phyloP scores from a whole-genome alignment of 1,139 yeast genomes.

The Yamadazyma siamensis region DNA sequence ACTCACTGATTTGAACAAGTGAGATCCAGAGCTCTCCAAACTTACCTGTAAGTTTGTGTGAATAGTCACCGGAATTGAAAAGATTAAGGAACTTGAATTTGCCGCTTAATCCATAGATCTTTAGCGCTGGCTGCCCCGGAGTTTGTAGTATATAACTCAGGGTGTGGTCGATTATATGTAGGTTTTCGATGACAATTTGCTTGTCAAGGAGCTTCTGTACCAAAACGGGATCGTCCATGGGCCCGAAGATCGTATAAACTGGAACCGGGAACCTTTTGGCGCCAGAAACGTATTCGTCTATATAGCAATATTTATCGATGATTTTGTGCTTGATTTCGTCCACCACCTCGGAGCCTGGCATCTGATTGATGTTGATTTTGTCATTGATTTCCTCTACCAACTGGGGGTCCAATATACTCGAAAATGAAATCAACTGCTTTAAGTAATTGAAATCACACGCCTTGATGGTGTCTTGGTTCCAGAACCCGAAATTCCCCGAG shows the following conservation, averaged over 20 bases:
- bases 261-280: slow-evolving; percentile 50
- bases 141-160: slow-evolving; percentile 33
- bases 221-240: slow-evolving; percentile 69
- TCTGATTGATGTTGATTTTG: slow-evolving; percentile 34
- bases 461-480: slow-evolving; percentile 55
- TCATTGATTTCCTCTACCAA: slow-evolving; percentile 46
- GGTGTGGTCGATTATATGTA: slow-evolving; percentile 60
- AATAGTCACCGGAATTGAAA: slow-evolving; percentile 58
- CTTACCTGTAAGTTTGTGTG: slow-evolving; percentile 44
- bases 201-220: slow-evolving; percentile 59
- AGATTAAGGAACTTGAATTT: slow-evolving; percentile 62
- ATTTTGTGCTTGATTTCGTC: slow-evolving; percentile 36
- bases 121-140: slow-evolving; percentile 42
- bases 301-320: slow-evolving; percentile 50
- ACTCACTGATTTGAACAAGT: slow-evolving; percentile 65
- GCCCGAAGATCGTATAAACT: slow-evolving; percentile 73
- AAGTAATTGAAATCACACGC: slow-evolving; percentile 53
- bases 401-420: slow-evolving; percentile 52
- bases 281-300: slow-evolving; percentile 50
- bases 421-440: slow-evolving; percentile 67
- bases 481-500: slow-evolving; percentile 79
- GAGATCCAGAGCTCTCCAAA: slow-evolving; percentile 78
- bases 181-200: slow-evolving; percentile 50
- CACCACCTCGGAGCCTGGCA: slow-evolving; percentile 15
- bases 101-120: slow-evolving; percentile 72